Evolutionary conservation across 495 filamentous ascomycete genomes (phyloP), one percentile per base, ranked within the genome.

Genomic region (Chaetomium cochliodes): DNA sequence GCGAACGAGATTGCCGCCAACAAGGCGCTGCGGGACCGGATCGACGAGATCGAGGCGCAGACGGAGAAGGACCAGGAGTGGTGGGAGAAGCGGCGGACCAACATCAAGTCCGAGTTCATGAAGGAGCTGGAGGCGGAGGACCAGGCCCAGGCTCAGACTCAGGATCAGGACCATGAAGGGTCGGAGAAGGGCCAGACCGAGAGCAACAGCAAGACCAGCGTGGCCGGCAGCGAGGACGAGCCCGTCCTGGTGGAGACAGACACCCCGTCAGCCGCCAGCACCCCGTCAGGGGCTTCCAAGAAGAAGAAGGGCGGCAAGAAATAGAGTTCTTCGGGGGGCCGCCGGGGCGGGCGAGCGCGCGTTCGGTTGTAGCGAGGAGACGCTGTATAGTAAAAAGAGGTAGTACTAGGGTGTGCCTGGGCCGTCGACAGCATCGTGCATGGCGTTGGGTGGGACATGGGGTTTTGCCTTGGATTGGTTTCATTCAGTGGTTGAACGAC

Each of bases 1-100:
- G 96, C 94, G 47, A 82, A 86, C 72, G 92, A 97, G 76, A 84
- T 98, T 42, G 83, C 86, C 23, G 86, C 85, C 33, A 98, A 98
- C 78, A 84, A 81, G 23, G 78, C 84, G 13, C 79, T 98, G 39
- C 86, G 92, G 63, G 77, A 85, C 60, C 86, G 92, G 18, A 82
- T 98, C 12, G 87, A 90, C 6, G 86, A 90, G 66, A 93, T 96
- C 47, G 87, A 92, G 69, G 79, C 77, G 39, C 88, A 91, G 67
- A 77, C 85, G 0, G 81, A 79, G 15, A 76, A 83, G 33, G 96
- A 98, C 74, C 90, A 88, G 73, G 84, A 86, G 65, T 96, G 92
- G 92, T 98, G 94, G 94, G 87, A 90, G 79, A 93, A 92, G 82
- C 86, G 88, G 23, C 74, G 79, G 69, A 82, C 86, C 47, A 81